Evolutionary conservation across 495 filamentous ascomycete species (phyloP).

Genomic region (Wilcoxina mikolae): DNA sequence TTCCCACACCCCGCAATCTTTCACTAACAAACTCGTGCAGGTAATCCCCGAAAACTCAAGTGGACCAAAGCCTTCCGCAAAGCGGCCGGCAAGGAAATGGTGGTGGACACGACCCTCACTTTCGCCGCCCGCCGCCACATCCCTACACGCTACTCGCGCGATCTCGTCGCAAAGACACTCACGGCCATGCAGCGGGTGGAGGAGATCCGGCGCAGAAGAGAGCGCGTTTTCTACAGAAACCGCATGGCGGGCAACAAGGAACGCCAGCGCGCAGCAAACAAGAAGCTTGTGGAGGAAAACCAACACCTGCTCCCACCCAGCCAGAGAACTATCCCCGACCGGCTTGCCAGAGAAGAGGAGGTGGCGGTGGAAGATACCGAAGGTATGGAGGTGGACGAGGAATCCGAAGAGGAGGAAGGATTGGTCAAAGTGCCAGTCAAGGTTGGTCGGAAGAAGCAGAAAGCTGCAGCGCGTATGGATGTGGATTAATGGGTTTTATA

Average conservation of each 20-base stretch:
- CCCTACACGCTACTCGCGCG: conserved; percentile 86
- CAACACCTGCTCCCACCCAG: conserved; percentile 66
- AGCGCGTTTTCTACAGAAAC: conserved; percentile 81
- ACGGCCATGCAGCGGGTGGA: conserved; percentile 79
- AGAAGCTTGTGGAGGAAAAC: conserved; percentile 80
- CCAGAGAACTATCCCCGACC: conserved; percentile 41
- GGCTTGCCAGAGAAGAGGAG: conserved; percentile 34
- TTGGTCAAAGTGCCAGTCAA: conserved; percentile 23
- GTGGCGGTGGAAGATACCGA: conserved; percentile 42
- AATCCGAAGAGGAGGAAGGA: conserved; percentile 16
- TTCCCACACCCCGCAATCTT: background rate
- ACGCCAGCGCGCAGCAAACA: conserved; percentile 57
- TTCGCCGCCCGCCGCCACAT: conserved; percentile 89
- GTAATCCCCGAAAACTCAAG: conserved; percentile 55
- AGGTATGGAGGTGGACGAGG: conserved; percentile 21
- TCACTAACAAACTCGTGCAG: conserved; percentile 1
- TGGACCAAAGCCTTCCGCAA: conserved; percentile 79
- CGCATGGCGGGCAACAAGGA: conserved; percentile 81
- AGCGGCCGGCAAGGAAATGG: conserved; percentile 74
- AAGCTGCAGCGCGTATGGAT: conserved; percentile 22
- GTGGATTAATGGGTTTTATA: conserved; percentile 28
- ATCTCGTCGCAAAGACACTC: conserved; percentile 71
- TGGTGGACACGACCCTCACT: conserved; percentile 81
- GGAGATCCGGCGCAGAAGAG: conserved; percentile 70
- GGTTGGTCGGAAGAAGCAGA: conserved; percentile 14